Evolutionary conservation across 257 asterid genomes (phyloP).

Genomic region (Paraleonurus japonicus): DNA sequence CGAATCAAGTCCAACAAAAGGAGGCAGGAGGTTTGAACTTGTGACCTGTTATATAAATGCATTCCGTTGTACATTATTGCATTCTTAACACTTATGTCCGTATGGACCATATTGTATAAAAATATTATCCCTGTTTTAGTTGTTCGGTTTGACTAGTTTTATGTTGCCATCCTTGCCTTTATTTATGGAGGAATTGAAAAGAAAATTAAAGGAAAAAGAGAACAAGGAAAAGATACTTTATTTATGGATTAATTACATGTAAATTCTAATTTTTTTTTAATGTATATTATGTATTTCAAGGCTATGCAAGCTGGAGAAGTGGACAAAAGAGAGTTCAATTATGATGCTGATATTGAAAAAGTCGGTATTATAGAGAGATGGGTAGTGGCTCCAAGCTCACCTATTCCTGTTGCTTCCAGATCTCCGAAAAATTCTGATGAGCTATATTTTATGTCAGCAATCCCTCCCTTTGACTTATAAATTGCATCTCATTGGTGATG

Average conservation of each 20-base stretch:
- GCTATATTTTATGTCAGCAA: conserved; percentile 46
- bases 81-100: neutral
- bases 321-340: conserved; percentile 32
- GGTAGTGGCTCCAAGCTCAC: conserved; percentile 41
- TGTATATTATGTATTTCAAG: conserved; percentile 26
- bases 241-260: conserved; percentile 6
- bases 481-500: neutral
- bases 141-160: neutral
- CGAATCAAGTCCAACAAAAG: conserved; percentile 41
- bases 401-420: conserved; percentile 47
- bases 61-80: neutral
- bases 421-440: conserved; percentile 35
- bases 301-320: conserved; percentile 32
- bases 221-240: neutral
- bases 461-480: conserved; percentile 16
- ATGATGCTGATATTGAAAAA: conserved; percentile 30
- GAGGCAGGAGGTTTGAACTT: conserved; percentile 47
- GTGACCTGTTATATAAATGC: neutral
- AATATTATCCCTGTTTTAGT: neutral
- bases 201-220: neutral
- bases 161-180: neutral
- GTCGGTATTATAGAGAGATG: conserved; percentile 1
- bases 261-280: neutral
- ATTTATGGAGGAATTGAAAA: neutral
- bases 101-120: neutral